Evolutionary conservation across 768 basidiomycete genomes (phyloP), one percentile per base, ranked within the genome.

Genomic region (Exidia glandulosa): DNA sequence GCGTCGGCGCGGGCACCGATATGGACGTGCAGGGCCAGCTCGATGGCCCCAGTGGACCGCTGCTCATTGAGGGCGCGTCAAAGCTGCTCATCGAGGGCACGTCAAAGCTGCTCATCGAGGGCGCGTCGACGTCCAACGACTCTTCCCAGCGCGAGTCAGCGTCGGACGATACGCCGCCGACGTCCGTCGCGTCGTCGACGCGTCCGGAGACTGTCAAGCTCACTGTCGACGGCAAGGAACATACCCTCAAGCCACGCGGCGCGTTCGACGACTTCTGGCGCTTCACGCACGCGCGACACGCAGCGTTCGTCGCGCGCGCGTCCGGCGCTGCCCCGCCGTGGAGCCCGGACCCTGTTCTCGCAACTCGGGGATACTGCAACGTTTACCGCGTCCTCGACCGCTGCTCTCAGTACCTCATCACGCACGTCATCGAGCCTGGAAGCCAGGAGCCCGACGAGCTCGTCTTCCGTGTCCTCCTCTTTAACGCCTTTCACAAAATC

Each of bases 311-410:
- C 64, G 76, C 70, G 60, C 77, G 84, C 58, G 76, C 79, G 47
- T 70, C 74, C 31, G 81, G 80, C 29, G 56, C 72, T 58, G 73
- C 78, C 48, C 67, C 72, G 62, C 84, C 83, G 84, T 91, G 89
- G 88, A 88, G 88, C 0, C 68, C 77, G 1, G 86, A 91, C 67
- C 66, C 70, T 2, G 80, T 85, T 56, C 74, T 91, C 23, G 74
- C 68, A 2, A 66, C 73, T 13, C 77, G 82, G 64, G 77, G 75
- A 32, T 90, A 89, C 68, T 88, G 87, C 72, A 88, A 89, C 65
- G 80, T 85, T 0, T 91, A 79, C 66, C 86, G 89, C 34, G 81
- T 89, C 9, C 76, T 84, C 48, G 89, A 91, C 73, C 82, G 81
- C 34, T 77, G 77, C 19, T 81, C 79, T 32, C 89, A 91, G 65